A percentile compares a stretch with the other conserved stretches of the same genome.
These are phyloP conservation scores for Solanum clarkiae DNA, from an alignment of 257 asterid genomes.

Conservation along the genomic window DNA sequence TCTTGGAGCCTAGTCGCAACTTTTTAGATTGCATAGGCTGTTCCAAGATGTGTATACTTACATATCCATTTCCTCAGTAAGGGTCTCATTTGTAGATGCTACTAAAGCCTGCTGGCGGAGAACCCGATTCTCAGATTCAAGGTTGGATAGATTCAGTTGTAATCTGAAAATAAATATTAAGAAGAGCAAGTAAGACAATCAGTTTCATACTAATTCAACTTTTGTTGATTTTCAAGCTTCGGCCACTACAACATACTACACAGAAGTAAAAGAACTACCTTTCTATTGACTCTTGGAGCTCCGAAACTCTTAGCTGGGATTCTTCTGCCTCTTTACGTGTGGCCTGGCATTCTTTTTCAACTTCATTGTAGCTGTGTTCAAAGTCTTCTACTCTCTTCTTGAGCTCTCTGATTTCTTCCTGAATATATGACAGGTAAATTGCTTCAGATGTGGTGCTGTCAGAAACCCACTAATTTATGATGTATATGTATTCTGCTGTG, in stretches of 20 bases:
- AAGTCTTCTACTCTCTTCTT: constrained; percentile 52
- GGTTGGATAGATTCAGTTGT: constrained; percentile 64
- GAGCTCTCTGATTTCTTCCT: constrained; percentile 56
- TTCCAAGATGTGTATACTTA: constrained; percentile 25
- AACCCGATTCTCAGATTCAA: constrained; percentile 88
- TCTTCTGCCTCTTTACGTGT: constrained; percentile 64
- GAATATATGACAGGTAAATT: constrained; percentile 11
- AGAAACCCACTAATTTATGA: neutral
- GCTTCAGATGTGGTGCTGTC: neutral
- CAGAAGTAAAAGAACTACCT: constrained; percentile 28
- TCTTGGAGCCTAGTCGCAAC: neutral
- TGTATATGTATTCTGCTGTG: neutral
- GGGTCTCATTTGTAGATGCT: constrained; percentile 59
- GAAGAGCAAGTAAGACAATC: constrained; percentile 5
- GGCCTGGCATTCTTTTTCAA: constrained; percentile 52
- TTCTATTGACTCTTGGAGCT: constrained; percentile 74
- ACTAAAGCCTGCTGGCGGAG: constrained; percentile 87
- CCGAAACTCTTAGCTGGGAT: constrained; percentile 44
- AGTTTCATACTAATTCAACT: neutral
- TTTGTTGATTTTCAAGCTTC: neutral
- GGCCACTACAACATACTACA: neutral
- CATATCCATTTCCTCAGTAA: constrained; percentile 62
- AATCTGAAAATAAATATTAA: constrained; percentile 37
- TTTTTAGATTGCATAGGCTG: neutral
- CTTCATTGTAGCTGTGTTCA: constrained; percentile 35